These are phyloP conservation scores for Ceratocystis diversiconidia DNA, from an alignment of 2,329 filamentous ascomycete genomes.

Conservation along the genomic window DNA sequence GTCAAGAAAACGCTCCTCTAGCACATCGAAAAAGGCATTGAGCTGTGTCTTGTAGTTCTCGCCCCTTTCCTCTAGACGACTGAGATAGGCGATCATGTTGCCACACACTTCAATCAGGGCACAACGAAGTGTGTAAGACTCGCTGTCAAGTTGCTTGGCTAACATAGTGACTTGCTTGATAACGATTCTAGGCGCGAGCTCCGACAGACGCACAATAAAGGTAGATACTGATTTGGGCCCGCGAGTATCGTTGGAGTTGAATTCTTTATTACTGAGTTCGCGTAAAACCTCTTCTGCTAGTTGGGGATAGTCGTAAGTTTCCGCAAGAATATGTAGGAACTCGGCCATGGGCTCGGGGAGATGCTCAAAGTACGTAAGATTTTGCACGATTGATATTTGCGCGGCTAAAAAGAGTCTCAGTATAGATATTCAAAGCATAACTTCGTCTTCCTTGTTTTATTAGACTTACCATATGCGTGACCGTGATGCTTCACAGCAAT, in stretches of 20 bases:
- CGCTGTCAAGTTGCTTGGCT: slow-evolving; percentile 88
- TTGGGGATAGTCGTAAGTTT: slow-evolving; percentile 96
- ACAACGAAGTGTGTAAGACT: slow-evolving; percentile 89
- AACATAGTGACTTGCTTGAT: slow-evolving; percentile 96
- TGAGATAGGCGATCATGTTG: slow-evolving; percentile 83
- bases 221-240: slow-evolving; percentile 92
- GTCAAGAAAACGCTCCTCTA: slow-evolving; percentile 91
- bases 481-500: slow-evolving; percentile 96
- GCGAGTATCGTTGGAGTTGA: slow-evolving; percentile 89
- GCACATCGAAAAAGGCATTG: slow-evolving; percentile 89
- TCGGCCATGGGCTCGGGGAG: slow-evolving; percentile 98
- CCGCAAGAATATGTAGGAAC: slow-evolving; percentile 85
- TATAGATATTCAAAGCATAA: slow-evolving; percentile 7
- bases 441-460: too few species aligned
- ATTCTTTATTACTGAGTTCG: slow-evolving; percentile 94
- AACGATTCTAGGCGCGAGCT: slow-evolving; percentile 77
- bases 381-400: slow-evolving; percentile 96
- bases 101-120: slow-evolving; percentile 94
- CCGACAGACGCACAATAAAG: slow-evolving; percentile 86
- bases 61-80: slow-evolving; percentile 75
- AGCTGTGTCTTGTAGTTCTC: slow-evolving; percentile 92
- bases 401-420: slow-evolving; percentile 48
- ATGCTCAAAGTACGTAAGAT: slow-evolving; percentile 95
- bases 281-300: slow-evolving; percentile 84
- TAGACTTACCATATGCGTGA: slow-evolving; percentile 68